Evolutionary conservation across 257 asterid genomes (phyloP), one percentile per base, ranked within the genome.

Genomic region (Scutellaria baicalensis): DNA sequence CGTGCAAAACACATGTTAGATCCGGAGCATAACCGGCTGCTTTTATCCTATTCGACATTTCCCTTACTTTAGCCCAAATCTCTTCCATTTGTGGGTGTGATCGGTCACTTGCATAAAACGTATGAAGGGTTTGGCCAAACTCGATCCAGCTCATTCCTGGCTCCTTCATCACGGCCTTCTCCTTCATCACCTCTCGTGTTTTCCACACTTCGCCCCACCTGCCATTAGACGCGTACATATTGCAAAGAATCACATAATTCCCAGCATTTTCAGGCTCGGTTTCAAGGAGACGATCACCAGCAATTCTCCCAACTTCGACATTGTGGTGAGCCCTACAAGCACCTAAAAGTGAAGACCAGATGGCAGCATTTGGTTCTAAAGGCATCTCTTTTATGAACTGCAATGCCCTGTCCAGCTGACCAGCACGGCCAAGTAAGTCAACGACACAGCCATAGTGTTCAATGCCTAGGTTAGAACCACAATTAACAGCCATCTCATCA

Each of bases 391-490:
- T 69, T 68, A 93, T 74, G 83, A 93, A 87, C 68, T 77, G 78
- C 59, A 88, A 62, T 42, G 97, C 98, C 64, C 75, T 84, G 52
- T 80, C 88, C 54, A 93, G 79, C 76, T 84, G 89, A 17, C 96
- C 96, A 18, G 92, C 85, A 16, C 97, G 93, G 36, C 95, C 95
- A 2, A 93, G 93, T 73, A 90, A 69, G 81, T 93, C 98, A 23
- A 93, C 90, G 12, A 93, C 86, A 62, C 98, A 93, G 6, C 97
- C 96, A n/a, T 80, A 90, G 75, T 88, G 98, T 85, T 93, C 97
- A 42, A 88, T 67, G 33, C 85, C 85, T 59, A 89, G 82, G 50
- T 71, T 81, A 51, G 66, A 8, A 49, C 79, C 77, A 8, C 78
- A 49, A 31, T 61, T 66, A 13, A 50, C 80, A 45, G 69, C 72